Percentiles rank a stretch among this genome's conserved stretches.
These are phyloP conservation scores for Dendrobium officinale DNA, from an alignment of 106 monocot species.

Conservation along the genomic window DNA sequence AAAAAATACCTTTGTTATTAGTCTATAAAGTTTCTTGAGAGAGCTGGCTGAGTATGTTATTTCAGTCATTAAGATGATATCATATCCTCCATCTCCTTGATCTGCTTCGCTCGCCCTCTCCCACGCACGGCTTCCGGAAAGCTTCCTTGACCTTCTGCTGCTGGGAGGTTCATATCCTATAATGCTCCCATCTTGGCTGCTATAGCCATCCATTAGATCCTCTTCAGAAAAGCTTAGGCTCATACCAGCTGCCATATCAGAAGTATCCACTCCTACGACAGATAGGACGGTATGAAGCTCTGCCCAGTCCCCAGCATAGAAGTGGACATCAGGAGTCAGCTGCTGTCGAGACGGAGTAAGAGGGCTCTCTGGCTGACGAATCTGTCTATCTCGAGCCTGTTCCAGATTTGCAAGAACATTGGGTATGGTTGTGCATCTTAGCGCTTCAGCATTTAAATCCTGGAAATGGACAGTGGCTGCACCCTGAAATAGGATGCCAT, in stretches of 20 bases:
- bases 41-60: conserved; percentile 47
- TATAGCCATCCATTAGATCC: conserved; percentile 63
- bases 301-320: conserved; percentile 84
- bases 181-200: conserved; percentile 71
- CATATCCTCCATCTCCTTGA: conserved; percentile 66
- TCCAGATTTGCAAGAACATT: conserved; percentile 79
- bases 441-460: conserved; percentile 76
- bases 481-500: conserved; percentile 35
- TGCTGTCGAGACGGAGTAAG: conserved; percentile 73
- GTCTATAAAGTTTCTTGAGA: conserved; percentile 56
- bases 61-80: conserved; percentile 65
- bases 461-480: conserved; percentile 91
- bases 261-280: conserved; percentile 31
- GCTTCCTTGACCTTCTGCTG: conserved; percentile 61
- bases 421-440: conserved; percentile 79
- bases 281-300: conserved; percentile 78
- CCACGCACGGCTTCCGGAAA: conserved; percentile 88
- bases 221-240: conserved; percentile 78
- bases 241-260: conserved; percentile 15
- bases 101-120: conserved; percentile 76
- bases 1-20: conserved; percentile 77
- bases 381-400: conserved; percentile 59
- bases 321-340: conserved; percentile 58
- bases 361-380: conserved; percentile 59
- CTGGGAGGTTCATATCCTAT: conserved; percentile 37